Percentiles rank a stretch among this genome's conserved stretches.
phyloP scores from a whole-genome alignment of 2,329 filamentous ascomycete genomes.

The Tricladium varicosporioides region DNA sequence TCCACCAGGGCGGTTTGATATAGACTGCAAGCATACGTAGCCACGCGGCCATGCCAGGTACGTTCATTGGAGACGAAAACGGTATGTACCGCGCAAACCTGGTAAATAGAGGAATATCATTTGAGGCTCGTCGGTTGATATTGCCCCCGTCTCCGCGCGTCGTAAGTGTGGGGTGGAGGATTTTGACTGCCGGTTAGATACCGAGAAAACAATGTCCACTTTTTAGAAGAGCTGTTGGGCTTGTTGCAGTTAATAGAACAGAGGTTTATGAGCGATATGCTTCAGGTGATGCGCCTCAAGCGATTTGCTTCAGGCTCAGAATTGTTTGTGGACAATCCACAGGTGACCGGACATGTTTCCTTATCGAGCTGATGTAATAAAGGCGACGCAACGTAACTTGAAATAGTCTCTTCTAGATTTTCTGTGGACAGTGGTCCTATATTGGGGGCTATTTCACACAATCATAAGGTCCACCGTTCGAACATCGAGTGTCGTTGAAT shows the following conservation, averaged over 20 bases:
- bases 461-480: not conserved
- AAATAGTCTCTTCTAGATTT: not conserved
- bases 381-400: not conserved
- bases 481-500: not conserved
- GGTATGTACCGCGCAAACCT: not conserved
- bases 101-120: not conserved
- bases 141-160: not conserved
- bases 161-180: not conserved
- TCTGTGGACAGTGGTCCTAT: not conserved
- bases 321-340: too few relatives aligned
- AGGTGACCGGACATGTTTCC: too few relatives aligned
- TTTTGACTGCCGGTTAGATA: not conserved
- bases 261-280: too few relatives aligned
- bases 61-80: not conserved
- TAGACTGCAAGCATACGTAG: not conserved
- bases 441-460: not conserved
- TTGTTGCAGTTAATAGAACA: too few relatives aligned
- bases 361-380: too few relatives aligned
- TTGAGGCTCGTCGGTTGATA: conserved; percentile 8
- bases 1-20: not conserved
- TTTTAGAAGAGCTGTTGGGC: too few relatives aligned
- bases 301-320: too few relatives aligned
- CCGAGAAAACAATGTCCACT: conserved; percentile 1
- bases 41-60: not conserved
- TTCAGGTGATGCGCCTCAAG: too few relatives aligned